These are phyloP conservation scores for Quillaja saponaria DNA, from an alignment of 306 rosid genomes.

Conservation along the genomic window DNA sequence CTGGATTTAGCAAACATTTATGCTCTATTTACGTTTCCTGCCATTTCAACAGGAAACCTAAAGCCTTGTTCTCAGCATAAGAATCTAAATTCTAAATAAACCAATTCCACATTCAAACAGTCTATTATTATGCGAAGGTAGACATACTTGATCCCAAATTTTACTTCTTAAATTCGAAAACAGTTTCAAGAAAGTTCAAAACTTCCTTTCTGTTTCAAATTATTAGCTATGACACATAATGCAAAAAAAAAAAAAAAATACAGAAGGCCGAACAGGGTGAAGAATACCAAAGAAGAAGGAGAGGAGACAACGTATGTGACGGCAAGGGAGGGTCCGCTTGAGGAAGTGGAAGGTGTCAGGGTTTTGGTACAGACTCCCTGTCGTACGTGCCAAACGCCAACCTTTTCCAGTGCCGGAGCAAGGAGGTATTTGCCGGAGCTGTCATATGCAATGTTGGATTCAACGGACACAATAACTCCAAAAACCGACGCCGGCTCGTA, in stretches of 20 bases:
- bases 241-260: not conserved
- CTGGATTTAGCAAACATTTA: not conserved
- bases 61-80: not conserved
- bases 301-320: conserved; percentile 74
- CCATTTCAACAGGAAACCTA: not conserved
- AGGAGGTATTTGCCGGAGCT: conserved; percentile 80
- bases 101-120: not conserved
- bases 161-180: too few relatives aligned
- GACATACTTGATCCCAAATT: too few relatives aligned
- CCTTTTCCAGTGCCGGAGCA: conserved; percentile 85
- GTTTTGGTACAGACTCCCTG: conserved; percentile 80
- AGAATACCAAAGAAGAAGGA: conserved; percentile 53
- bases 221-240: too few relatives aligned
- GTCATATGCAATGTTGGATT: conserved; percentile 65
- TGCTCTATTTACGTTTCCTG: too few relatives aligned
- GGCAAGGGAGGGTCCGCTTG: conserved; percentile 59
- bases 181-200: not conserved
- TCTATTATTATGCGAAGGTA: not conserved
- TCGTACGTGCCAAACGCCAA: conserved; percentile 85
- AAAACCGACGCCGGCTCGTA: conserved; percentile 78
- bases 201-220: not conserved
- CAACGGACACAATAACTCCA: conserved; percentile 83
- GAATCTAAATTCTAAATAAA: not conserved
- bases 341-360: conserved; percentile 53
- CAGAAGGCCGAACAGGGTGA: not conserved